Evolutionary conservation across 2,329 filamentous ascomycete species (phyloP).

Genomic region (Fusarium sulawesiense): DNA sequence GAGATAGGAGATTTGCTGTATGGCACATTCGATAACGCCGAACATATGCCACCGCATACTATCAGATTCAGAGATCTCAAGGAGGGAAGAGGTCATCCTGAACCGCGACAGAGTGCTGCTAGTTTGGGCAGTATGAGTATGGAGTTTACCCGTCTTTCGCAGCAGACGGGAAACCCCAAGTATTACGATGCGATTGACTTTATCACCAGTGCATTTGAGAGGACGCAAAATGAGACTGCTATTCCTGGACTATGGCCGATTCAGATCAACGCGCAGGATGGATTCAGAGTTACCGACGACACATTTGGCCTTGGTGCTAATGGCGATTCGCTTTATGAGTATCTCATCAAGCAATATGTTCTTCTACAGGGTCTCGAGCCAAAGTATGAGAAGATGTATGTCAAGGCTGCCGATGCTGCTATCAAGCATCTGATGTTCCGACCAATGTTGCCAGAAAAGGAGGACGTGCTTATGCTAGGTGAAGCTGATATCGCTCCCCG

Average conservation of each 20-base stretch:
- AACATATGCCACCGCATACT: conserved; percentile 67
- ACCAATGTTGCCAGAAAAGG: conserved; percentile 68
- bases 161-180: conserved; percentile 68
- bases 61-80: conserved; percentile 57
- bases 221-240: conserved; percentile 62
- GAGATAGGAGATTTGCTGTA: conserved; percentile 73
- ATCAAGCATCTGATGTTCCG: conserved; percentile 72
- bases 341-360: conserved; percentile 73
- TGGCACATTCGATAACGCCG: conserved; percentile 73
- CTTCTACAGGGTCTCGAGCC: conserved; percentile 69
- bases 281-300: conserved; percentile 50
- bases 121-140: conserved; percentile 67
- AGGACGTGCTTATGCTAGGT: conserved; percentile 68
- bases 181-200: conserved; percentile 71
- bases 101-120: conserved; percentile 47
- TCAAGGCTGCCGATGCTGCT: conserved; percentile 65
- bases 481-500: conserved; percentile 57
- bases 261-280: conserved; percentile 58
- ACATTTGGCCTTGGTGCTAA: conserved; percentile 61
- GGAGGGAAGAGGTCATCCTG: conserved; percentile 49
- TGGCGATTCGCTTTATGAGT: conserved; percentile 70
- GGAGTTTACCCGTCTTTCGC: conserved; percentile 72
- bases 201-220: conserved; percentile 65
- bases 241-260: conserved; percentile 73
- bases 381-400: conserved; percentile 53